These are phyloP conservation scores for Rheum nobile DNA, from an alignment of 148 eudicot species.

Conservation along the genomic window DNA sequence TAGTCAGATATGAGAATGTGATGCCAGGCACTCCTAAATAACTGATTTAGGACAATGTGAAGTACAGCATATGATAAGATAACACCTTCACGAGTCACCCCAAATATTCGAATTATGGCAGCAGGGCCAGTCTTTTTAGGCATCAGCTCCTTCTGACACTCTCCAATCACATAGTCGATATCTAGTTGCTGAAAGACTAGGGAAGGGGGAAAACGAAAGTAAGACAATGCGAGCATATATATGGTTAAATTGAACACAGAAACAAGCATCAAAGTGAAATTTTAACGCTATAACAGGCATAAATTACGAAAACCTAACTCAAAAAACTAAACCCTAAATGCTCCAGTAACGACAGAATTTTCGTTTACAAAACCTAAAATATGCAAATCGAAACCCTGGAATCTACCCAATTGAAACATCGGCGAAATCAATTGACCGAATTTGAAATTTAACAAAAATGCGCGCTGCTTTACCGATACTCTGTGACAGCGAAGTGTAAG, in stretches of 20 bases:
- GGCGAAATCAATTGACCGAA: not conserved
- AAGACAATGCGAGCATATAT: no score
- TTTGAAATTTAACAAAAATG: not conserved
- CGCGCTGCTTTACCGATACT: slow-evolving; percentile 31
- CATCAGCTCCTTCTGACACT: slow-evolving; percentile 53
- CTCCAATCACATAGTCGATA: slow-evolving; percentile 85
- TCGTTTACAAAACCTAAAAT: not conserved
- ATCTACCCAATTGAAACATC: no score
- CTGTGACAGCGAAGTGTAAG: slow-evolving; percentile 28
- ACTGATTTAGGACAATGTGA: not conserved
- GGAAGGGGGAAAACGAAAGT: not conserved
- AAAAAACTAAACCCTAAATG: not conserved
- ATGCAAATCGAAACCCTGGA: slow-evolving; percentile 3
- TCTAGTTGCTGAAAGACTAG: slow-evolving; percentile 90
- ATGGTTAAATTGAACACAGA: no score
- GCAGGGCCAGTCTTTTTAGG: slow-evolving; percentile 65
- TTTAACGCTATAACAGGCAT: no score
- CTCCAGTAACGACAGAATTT: not conserved
- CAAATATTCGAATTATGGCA: slow-evolving; percentile 80
- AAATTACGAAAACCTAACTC: no score
- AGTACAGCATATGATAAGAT: not conserved
- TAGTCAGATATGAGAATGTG: not conserved
- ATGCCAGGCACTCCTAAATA: not conserved
- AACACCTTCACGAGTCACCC: slow-evolving; percentile 78
- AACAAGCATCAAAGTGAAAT: no score